A percentile compares a stretch with the other conserved stretches of the same genome.
Evolutionary conservation across 345 rosid species (phyloP).

Genomic region (Eucalyptus regnans): DNA sequence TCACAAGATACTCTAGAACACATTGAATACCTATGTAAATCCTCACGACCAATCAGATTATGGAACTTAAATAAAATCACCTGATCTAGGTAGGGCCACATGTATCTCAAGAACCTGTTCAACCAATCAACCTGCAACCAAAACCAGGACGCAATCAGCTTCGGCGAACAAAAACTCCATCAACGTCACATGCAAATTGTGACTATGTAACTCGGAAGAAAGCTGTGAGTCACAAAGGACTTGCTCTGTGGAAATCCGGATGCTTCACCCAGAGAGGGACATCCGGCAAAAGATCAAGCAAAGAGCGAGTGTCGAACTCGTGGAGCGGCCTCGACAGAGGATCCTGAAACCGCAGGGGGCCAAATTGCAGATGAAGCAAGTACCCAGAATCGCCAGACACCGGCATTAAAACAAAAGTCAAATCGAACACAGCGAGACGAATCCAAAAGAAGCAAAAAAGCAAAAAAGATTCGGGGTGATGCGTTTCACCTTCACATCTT

Average conservation of each 20-base stretch:
- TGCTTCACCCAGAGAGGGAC: slow-evolving; percentile 44
- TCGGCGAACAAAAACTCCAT: neutral
- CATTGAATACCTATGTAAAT: neutral
- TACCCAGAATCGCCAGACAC: neutral
- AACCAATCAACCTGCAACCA: slow-evolving; percentile 33
- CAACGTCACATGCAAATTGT: neutral
- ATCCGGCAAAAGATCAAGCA: slow-evolving; percentile 24
- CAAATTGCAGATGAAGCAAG: neutral
- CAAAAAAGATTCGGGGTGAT: neutral
- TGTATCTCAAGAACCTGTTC: slow-evolving; percentile 13
- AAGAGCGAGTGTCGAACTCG: slow-evolving; percentile 17
- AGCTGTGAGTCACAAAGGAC: neutral
- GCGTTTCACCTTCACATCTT: slow-evolving; percentile 12
- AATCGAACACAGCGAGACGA: neutral
- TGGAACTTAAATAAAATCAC: neutral
- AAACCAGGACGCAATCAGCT: neutral
- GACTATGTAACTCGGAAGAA: neutral
- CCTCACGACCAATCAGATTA: neutral
- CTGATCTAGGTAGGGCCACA: slow-evolving; percentile 45
- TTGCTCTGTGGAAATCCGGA: slow-evolving; percentile 36
- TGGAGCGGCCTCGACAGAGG: slow-evolving; percentile 13
- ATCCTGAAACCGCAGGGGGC: slow-evolving; percentile 3
- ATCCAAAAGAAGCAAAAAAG: neutral
- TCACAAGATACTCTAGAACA: neutral
- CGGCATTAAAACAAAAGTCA: neutral